Percentiles rank a stretch among this genome's conserved stretches.
These are phyloP conservation scores for Nakazawaea molendinolei DNA, from an alignment of 805 yeast species.

Conservation along the genomic window DNA sequence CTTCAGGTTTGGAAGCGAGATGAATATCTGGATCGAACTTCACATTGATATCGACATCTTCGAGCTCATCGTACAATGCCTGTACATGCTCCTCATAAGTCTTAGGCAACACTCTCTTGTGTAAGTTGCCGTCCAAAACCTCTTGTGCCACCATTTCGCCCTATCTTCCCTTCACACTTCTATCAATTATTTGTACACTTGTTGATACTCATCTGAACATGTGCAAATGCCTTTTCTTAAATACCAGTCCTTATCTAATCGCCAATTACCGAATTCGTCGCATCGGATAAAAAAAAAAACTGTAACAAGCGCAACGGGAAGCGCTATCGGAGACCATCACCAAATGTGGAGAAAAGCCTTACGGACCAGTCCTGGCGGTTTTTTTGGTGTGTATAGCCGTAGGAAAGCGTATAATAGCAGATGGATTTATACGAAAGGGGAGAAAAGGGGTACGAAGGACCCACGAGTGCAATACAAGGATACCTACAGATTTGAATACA, in stretches of 20 bases:
- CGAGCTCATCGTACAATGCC: conserved; percentile 7
- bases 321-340: no score
- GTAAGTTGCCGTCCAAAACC: conserved; percentile 8
- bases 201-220: no score
- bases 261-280: no score
- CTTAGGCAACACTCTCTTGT: conserved; percentile 6
- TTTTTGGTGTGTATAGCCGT: no score
- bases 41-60: conserved; percentile 6
- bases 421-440: not conserved
- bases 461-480: conserved; percentile 9
- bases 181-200: not conserved
- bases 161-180: no score
- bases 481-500: conserved; percentile 29
- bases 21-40: conserved; percentile 30
- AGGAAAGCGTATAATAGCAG: not conserved
- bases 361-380: no score
- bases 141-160: conserved; percentile 9
- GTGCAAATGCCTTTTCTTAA: no score
- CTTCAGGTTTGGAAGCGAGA: conserved; percentile 24
- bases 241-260: no score
- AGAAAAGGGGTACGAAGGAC: conserved; percentile 3
- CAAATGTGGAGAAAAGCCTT: no score
- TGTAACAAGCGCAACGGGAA: no score
- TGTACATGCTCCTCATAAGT: conserved; percentile 4
- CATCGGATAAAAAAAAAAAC: no score